phyloP scores from a whole-genome alignment of 164 flowering plant species.

The Piper betle region DNA sequence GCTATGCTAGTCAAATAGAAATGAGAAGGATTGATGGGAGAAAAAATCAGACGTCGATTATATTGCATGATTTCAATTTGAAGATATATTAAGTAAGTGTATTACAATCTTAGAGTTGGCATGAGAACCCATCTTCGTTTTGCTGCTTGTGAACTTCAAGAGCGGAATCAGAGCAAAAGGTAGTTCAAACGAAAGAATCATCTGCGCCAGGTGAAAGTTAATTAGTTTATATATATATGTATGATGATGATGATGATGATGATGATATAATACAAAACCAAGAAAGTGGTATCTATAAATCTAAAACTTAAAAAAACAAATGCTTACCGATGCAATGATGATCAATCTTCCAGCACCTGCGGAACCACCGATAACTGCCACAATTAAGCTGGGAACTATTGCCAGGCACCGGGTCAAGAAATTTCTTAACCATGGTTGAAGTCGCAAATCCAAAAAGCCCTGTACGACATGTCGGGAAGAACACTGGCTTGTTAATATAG shows the following conservation, averaged over 20 bases:
- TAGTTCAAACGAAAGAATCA: constrained; percentile 92
- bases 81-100: neutral
- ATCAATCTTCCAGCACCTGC: constrained; percentile 83
- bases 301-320: too few relatives aligned
- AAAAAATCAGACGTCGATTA: neutral
- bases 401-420: constrained; percentile 78
- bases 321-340: constrained; percentile 73
- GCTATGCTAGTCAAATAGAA: neutral
- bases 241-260: too few relatives aligned
- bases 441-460: constrained; percentile 81
- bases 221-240: too few relatives aligned
- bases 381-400: constrained; percentile 81
- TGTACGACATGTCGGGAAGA: constrained; percentile 10
- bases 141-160: constrained; percentile 87
- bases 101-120: constrained; percentile 60
- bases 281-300: too few relatives aligned
- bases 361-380: constrained; percentile 82
- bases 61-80: neutral
- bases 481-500: too few relatives aligned
- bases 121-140: constrained; percentile 69
- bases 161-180: constrained; percentile 96
- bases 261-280: too few relatives aligned
- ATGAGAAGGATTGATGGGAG: neutral
- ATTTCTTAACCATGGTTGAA: constrained; percentile 79
- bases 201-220: constrained; percentile 25